Conservation (phyloP, 768 basidiomycete species). For the Tricholoma hemisulphureum region DNA sequence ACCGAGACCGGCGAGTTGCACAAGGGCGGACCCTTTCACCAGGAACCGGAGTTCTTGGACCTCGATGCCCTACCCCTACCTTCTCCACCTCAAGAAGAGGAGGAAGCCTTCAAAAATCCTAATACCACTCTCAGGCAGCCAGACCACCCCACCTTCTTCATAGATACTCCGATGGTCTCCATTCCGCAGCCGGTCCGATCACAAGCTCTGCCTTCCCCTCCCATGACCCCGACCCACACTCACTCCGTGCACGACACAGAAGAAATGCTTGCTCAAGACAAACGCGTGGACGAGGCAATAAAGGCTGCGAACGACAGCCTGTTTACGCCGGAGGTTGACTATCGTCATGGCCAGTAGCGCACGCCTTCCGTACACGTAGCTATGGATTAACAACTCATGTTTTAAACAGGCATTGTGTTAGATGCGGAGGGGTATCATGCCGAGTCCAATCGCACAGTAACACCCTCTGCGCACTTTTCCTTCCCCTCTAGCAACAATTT, state of each 20-base stretch:
- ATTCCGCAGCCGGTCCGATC: slow-evolving; percentile 21
- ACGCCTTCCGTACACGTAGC: neutral
- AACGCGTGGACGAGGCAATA: slow-evolving; percentile 51
- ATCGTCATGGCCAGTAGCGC: slow-evolving; percentile 49
- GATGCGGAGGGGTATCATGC: slow-evolving; percentile 84
- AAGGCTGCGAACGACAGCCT: slow-evolving; percentile 39
- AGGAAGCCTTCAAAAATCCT: slow-evolving; percentile 16
- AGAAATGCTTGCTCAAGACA: slow-evolving; percentile 39
- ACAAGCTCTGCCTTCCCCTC: slow-evolving; percentile 32
- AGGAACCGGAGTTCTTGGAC: slow-evolving; percentile 84
- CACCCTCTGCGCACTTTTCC: slow-evolving; percentile 21
- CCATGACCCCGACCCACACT: slow-evolving; percentile 24
- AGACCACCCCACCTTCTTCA: slow-evolving; percentile 24
- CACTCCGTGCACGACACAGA: slow-evolving; percentile 18
- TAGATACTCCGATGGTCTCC: slow-evolving; percentile 27
- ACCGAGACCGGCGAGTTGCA: slow-evolving; percentile 9
- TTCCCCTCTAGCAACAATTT: slow-evolving; percentile 9
- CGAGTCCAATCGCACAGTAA: slow-evolving; percentile 43
- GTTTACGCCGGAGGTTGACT: slow-evolving; percentile 57
- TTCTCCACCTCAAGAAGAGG: slow-evolving; percentile 19
- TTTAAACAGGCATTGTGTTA: slow-evolving; percentile 64
- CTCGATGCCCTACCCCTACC: slow-evolving; percentile 52
- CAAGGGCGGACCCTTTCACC: slow-evolving; percentile 18
- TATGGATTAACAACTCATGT: slow-evolving; percentile 3
- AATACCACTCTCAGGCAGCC: slow-evolving; percentile 35